Conservation (phyloP, 2,329 filamentous ascomycete genomes). For the Lasiodiplodia sp. region DNA sequence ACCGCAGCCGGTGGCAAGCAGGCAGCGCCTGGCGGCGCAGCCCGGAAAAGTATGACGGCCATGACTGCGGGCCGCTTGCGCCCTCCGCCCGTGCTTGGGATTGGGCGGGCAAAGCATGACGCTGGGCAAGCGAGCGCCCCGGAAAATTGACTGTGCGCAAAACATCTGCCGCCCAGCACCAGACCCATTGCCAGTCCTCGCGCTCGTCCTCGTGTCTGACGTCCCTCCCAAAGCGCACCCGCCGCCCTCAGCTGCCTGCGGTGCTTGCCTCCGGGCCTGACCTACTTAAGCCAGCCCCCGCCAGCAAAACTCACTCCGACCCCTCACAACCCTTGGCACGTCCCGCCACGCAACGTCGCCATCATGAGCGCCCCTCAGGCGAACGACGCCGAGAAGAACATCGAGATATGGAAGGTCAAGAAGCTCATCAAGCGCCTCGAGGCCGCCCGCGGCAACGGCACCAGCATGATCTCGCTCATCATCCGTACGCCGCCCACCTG, state of each 20-base stretch:
- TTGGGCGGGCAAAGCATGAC: background rate
- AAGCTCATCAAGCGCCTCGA: slow-evolving; percentile 99
- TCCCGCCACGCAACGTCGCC: slow-evolving; percentile 28
- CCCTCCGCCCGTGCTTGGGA: background rate
- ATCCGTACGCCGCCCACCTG: slow-evolving; percentile 72
- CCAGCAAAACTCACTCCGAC: slow-evolving; percentile 27
- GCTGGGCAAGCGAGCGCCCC: slow-evolving; percentile 23
- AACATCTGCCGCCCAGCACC: slow-evolving; percentile 18
- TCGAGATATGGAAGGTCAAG: slow-evolving; percentile 96
- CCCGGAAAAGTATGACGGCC: background rate
- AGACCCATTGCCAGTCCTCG: slow-evolving; percentile 19
- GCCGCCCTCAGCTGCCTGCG: slow-evolving; percentile 21
- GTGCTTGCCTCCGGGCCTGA: slow-evolving; percentile 16
- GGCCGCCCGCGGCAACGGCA: slow-evolving; percentile 96
- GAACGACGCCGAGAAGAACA: slow-evolving; percentile 98
- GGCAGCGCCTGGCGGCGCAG: slow-evolving; percentile 2
- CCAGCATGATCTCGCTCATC: slow-evolving; percentile 99
- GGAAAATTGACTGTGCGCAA: slow-evolving; percentile 29
- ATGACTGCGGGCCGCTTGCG: background rate
- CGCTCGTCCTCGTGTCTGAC: slow-evolving; percentile 5
- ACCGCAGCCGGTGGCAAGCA: slow-evolving; percentile 11
- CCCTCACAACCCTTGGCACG: slow-evolving; percentile 27
- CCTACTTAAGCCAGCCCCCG: slow-evolving; percentile 19
- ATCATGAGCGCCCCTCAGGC: slow-evolving; percentile 53
- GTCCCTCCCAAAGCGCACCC: background rate